These are phyloP conservation scores for Yamadazyma blattariae DNA, from an alignment of 1,139 yeast species.

Conservation along the genomic window DNA sequence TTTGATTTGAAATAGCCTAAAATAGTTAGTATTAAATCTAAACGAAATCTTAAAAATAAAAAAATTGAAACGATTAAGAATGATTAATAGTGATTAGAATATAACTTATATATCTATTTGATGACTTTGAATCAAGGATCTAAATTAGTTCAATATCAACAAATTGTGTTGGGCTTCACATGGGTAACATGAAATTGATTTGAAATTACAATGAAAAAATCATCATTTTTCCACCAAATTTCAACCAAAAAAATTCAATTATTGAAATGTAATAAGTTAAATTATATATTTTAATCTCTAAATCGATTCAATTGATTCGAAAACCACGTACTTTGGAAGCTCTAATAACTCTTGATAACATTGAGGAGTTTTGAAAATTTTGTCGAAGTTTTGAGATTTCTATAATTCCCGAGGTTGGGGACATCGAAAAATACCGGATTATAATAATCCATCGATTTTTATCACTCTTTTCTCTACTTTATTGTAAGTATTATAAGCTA, in stretches of 20 bases:
- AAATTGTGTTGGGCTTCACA: too few relatives aligned
- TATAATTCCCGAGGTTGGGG: conserved; percentile 6
- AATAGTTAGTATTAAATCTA: too few relatives aligned
- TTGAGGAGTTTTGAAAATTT: conserved; percentile 5
- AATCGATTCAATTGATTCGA: too few relatives aligned
- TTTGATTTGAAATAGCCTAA: conserved; percentile 22
- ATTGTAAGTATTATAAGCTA: too few relatives aligned
- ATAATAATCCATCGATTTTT: conserved; percentile 3
- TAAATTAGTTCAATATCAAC: neutral
- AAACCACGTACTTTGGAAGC: conserved; percentile 43
- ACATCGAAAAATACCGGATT: conserved; percentile 3
- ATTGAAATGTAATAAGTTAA: too few relatives aligned
- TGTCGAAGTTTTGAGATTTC: conserved; percentile 2
- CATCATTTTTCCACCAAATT: too few relatives aligned
- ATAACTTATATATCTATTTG: neutral
- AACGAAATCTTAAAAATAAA: too few relatives aligned
- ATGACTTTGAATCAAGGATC: neutral
- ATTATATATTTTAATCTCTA: too few relatives aligned
- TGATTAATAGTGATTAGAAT: conserved; percentile 4
- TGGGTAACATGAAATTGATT: too few relatives aligned
- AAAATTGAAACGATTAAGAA: too few relatives aligned
- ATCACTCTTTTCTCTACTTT: conserved; percentile 1
- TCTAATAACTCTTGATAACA: conserved; percentile 28
- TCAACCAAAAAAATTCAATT: too few relatives aligned
- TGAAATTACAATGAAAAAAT: too few relatives aligned